Conservation (phyloP, 2,329 filamentous ascomycete genomes). For the Immersiporthe knoxdaviesiana region DNA sequence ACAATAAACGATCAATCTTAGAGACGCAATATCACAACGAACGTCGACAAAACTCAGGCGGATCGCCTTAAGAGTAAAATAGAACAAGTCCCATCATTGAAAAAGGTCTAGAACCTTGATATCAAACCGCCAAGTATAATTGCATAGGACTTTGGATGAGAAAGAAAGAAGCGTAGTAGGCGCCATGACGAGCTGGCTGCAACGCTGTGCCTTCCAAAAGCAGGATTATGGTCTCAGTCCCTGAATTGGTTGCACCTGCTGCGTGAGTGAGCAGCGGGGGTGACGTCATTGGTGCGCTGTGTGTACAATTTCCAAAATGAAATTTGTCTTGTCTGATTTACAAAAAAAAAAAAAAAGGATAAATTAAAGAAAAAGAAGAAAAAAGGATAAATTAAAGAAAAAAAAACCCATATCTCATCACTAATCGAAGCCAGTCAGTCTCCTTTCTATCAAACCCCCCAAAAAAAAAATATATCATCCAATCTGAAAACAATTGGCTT, state of each 20-base stretch:
- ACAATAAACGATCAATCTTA: background rate
- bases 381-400: too few species aligned
- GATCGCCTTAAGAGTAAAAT: background rate
- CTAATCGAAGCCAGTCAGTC: background rate
- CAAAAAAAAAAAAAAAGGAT: background rate
- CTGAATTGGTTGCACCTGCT: background rate
- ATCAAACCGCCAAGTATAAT: background rate
- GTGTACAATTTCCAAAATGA: background rate
- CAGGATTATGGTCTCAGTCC: background rate
- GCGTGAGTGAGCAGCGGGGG: background rate
- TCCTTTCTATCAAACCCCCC: too few species aligned
- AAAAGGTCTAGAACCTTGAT: too few species aligned
- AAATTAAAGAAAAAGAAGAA: too few species aligned
- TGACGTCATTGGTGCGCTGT: constrained; percentile 13
- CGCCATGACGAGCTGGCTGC: constrained; percentile 17
- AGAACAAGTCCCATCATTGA: too few species aligned
- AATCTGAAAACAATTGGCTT: too few species aligned
- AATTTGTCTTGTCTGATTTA: background rate
- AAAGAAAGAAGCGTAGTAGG: too few species aligned
- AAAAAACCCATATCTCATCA: background rate
- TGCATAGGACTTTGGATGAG: too few species aligned
- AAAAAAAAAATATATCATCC: too few species aligned
- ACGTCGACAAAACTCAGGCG: background rate
- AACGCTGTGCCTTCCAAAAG: background rate
- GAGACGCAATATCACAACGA: background rate